phyloP scores from a whole-genome alignment of 345 rosid species.

The Brassica nigra region DNA sequence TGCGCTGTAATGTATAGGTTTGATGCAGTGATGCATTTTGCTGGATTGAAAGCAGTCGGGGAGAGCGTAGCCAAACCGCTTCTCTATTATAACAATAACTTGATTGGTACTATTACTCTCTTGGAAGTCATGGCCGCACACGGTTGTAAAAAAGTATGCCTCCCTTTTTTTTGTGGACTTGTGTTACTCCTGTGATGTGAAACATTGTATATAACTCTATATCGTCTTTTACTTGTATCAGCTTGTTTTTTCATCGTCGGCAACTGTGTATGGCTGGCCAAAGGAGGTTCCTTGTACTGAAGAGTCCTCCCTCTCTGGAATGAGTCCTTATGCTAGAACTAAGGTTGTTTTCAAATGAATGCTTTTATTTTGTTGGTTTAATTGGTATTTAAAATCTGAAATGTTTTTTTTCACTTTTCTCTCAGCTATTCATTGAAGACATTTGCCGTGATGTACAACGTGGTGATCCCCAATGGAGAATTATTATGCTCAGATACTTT shows the following conservation, averaged over 20 bases:
- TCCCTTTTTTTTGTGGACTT: constrained; percentile 14
- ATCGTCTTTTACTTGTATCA: constrained; percentile 40
- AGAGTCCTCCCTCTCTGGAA: constrained; percentile 67
- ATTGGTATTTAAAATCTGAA: background rate
- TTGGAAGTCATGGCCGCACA: constrained; percentile 87
- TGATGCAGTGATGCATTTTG: constrained; percentile 97
- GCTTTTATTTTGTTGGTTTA: background rate
- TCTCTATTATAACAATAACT: constrained; percentile 82
- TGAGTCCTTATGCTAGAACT: constrained; percentile 90
- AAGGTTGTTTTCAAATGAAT: constrained; percentile 53
- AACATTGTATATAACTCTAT: constrained; percentile 16
- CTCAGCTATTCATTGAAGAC: constrained; percentile 92
- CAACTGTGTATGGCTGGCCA: constrained; percentile 98
- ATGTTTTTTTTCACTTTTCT: background rate
- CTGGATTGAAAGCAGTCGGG: constrained; percentile 98
- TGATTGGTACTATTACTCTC: constrained; percentile 77
- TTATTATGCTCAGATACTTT: constrained; percentile 89
- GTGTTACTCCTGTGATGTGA: background rate
- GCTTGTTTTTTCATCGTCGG: constrained; percentile 99
- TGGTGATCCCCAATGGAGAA: constrained; percentile 85
- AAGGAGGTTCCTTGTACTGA: constrained; percentile 96
- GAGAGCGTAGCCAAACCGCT: constrained; percentile 89
- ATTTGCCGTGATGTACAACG: constrained; percentile 75
- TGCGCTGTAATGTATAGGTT: constrained; percentile 54
- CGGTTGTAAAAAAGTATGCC: constrained; percentile 83